Evolutionary conservation across 1,284 basidiomycete species (phyloP), one percentile per base, ranked within the genome.

Genomic region (Leccinum huronense): DNA sequence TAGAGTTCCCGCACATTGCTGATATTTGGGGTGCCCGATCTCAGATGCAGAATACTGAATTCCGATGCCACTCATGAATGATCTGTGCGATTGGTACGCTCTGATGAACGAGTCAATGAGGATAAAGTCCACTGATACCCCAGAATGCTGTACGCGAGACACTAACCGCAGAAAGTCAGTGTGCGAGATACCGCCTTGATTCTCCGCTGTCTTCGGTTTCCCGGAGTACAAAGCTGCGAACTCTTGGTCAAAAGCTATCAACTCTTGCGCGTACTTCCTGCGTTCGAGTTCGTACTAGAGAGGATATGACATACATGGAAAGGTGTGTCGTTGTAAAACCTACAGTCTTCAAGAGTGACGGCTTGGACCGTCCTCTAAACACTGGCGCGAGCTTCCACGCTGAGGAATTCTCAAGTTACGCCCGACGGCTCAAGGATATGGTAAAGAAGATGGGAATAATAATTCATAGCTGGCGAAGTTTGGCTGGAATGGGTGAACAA

Each of bases 211-310:
- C 31, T 81, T 79, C 5, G 90, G 86, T 75, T 91, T 92, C 45
- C 86, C 87, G 23, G 89, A 91, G 76, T 93, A 93, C 31, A 93
- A 77, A n/a, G 83, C 81, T 1, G 89, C 84, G 72, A 88, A 92
- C 70, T 88, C 80, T 73, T 86, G 86, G 76, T 94, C 91, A 68
- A 93, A 93, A 64, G 84, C 75, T 70, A 94, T 94, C 60, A 95
- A 81, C 67, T 93, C 89, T 73, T 89, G 85, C 0, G 89, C 91
- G 69, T 88, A 92, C 74, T 86, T 84, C 48, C 85, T 80, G 40
- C 90, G 81, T 73, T 93, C 90, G 53, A 81, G 75, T 70, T 90
- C 86, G 72, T 91, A 91, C 54, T 55, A 55, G 31, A 5, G 16
- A 30, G 2, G 54, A 16, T 33, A 16, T 84, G 33, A 55, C 6